A percentile compares a stretch with the other conserved stretches of the same genome.
Evolutionary conservation across 176 grass and related monocot genomes (phyloP).

Genomic region (Avena sativa): DNA sequence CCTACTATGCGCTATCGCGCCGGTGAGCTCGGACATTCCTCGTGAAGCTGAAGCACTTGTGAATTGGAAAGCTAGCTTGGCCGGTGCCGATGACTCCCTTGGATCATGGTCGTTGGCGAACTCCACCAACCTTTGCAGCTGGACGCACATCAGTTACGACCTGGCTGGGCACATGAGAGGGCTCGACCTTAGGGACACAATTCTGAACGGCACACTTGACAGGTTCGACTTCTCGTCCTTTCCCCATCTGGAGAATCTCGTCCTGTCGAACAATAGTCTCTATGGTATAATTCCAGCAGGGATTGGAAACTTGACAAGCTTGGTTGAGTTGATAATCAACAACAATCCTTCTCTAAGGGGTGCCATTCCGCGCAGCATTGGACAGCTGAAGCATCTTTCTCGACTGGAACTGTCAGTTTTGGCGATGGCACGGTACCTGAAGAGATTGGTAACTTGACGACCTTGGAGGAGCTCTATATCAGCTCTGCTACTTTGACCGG

Average conservation of each 20-base stretch:
- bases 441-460: neutral
- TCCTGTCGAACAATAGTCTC: neutral
- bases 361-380: neutral
- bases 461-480: neutral
- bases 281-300: neutral
- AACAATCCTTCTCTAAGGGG: neutral
- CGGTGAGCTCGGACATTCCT: no score
- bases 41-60: slow-evolving; percentile 10
- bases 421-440: neutral
- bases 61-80: slow-evolving; percentile 12
- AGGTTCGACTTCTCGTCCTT: neutral
- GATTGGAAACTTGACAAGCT: neutral
- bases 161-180: neutral
- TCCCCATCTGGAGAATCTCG: neutral
- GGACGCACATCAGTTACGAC: neutral
- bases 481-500: neutral
- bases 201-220: neutral
- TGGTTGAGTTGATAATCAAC: neutral
- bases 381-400: neutral
- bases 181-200: neutral
- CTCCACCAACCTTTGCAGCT: neutral
- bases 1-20: neutral
- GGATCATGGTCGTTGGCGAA: neutral
- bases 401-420: neutral
- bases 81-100: neutral